Percentiles rank a stretch among this genome's conserved stretches.
Evolutionary conservation across 2,329 filamentous ascomycete species (phyloP).

Genomic region (Sporothrix globosa): DNA sequence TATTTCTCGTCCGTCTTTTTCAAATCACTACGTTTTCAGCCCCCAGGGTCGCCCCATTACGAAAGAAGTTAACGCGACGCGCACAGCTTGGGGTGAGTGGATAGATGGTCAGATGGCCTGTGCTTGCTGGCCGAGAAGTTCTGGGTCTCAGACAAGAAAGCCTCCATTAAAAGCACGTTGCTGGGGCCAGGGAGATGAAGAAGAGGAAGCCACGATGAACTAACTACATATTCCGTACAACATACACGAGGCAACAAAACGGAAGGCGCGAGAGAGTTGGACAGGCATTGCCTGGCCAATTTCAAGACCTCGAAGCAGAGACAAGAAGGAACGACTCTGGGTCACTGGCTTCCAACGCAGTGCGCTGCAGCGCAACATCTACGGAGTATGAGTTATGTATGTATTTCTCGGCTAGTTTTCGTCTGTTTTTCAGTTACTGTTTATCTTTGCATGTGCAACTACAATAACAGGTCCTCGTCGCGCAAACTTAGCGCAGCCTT

Average conservation of each 20-base stretch:
- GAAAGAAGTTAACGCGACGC: constrained; percentile 2
- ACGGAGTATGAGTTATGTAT: not conserved
- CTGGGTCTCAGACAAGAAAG: not conserved
- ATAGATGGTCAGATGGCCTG: not conserved
- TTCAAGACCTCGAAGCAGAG: not conserved
- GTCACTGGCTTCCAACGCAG: not conserved
- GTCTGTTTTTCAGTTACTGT: not conserved
- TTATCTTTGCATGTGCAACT: constrained; percentile 2
- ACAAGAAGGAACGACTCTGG: constrained; percentile 6
- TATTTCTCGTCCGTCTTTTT: not conserved
- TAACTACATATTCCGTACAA: no score
- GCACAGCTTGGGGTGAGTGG: constrained; percentile 3
- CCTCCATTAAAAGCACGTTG: constrained; percentile 15
- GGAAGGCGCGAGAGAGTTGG: not conserved
- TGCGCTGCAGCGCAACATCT: not conserved
- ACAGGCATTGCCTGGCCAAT: not conserved
- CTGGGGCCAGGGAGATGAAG: constrained; percentile 19
- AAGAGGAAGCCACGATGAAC: not conserved
- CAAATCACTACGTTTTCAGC: constrained; percentile 26
- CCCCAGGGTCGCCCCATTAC: constrained; percentile 15
- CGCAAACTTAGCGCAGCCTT: not conserved
- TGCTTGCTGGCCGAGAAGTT: not conserved
- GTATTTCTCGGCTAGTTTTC: not conserved
- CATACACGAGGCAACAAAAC: not conserved
- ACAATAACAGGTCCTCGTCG: not conserved